Evolutionary conservation across 352 stramenopile species (phyloP).

Genomic region (Phytophthora tentaculata): DNA sequence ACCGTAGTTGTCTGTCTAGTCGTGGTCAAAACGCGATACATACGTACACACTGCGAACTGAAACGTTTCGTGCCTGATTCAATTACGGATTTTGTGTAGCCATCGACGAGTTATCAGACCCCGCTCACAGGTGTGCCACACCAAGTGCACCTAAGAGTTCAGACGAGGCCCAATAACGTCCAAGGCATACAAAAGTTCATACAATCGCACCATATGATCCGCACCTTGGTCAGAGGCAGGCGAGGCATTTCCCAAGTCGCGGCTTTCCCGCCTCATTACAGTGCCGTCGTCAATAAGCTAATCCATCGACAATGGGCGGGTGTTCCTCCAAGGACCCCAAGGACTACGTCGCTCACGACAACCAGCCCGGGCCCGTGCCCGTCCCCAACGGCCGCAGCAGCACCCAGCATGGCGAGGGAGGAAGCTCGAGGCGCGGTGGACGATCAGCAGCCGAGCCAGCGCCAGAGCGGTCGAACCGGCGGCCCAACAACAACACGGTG

Average conservation of each 20-base stretch:
- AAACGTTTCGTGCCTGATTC: conserved; percentile 19
- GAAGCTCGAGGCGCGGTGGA: conserved; percentile 6
- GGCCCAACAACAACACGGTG: conserved; percentile 56
- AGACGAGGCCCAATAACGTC: conserved; percentile 16
- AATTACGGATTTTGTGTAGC: conserved; percentile 25
- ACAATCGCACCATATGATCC: conserved; percentile 21
- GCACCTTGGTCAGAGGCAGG: conserved; percentile 15
- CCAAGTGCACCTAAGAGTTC: conserved; percentile 27
- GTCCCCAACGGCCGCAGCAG: conserved; percentile 1
- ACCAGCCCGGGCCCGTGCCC: conserved; percentile 6
- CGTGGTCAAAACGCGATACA: conserved; percentile 4
- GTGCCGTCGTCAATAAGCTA: background rate
- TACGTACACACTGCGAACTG: conserved; percentile 1
- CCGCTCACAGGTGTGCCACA: conserved; percentile 10
- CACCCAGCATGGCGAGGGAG: conserved; percentile 1
- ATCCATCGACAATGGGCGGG: conserved; percentile 44
- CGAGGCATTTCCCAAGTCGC: conserved; percentile 32
- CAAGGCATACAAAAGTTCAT: conserved; percentile 5
- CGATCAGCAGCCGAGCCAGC: conserved; percentile 8
- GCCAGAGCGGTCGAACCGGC: conserved; percentile 19
- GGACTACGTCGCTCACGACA: conserved; percentile 28
- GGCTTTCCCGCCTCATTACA: conserved; percentile 13
- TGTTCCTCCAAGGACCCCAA: conserved; percentile 52
- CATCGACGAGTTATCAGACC: conserved; percentile 11
- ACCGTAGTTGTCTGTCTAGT: background rate